Percentiles rank a stretch among this genome's conserved stretches.
phyloP scores from a whole-genome alignment of 306 rosid genomes.

The Chamaecrista fasciculata region DNA sequence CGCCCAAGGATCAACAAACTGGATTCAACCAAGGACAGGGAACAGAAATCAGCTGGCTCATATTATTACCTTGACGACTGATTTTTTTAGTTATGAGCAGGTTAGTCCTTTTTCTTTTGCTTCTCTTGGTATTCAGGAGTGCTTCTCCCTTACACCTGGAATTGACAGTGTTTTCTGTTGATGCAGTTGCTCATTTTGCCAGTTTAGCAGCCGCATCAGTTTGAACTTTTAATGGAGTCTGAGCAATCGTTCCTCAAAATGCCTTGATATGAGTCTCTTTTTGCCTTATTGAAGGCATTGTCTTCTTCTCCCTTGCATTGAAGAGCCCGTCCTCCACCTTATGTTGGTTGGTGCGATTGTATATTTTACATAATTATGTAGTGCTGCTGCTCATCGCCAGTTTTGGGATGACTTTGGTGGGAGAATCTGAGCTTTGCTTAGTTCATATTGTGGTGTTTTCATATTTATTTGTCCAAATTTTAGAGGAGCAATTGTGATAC shows the following conservation, averaged over 20 bases:
- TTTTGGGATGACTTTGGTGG: slow-evolving; percentile 47
- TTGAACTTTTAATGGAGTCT: slow-evolving; percentile 33
- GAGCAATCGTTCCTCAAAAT: slow-evolving; percentile 15
- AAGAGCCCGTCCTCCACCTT: slow-evolving; percentile 35
- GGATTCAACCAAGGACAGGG: slow-evolving; percentile 89
- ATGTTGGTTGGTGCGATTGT: slow-evolving; percentile 41
- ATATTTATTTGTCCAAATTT: slow-evolving; percentile 3
- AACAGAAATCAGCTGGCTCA: slow-evolving; percentile 87
- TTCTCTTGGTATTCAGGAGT: not conserved
- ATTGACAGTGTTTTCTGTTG: not conserved
- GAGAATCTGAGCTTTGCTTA: slow-evolving; percentile 27
- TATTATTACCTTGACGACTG: slow-evolving; percentile 93
- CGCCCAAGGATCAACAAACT: slow-evolving; percentile 94
- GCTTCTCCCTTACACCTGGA: not conserved
- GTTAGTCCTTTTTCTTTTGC: slow-evolving; percentile 29
- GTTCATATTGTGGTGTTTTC: slow-evolving; percentile 23
- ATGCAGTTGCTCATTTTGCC: slow-evolving; percentile 39
- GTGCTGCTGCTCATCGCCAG: slow-evolving; percentile 43
- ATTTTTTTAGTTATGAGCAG: slow-evolving; percentile 29
- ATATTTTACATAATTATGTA: slow-evolving; percentile 21
- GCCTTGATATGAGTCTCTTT: slow-evolving; percentile 25
- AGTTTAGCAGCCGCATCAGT: slow-evolving; percentile 7
- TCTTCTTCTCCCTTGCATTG: slow-evolving; percentile 28
- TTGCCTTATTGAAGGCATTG: slow-evolving; percentile 24
- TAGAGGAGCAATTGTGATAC: slow-evolving; percentile 23